Evolutionary conservation across 768 basidiomycete genomes (phyloP), one percentile per base, ranked within the genome.

Genomic region (Pleurotus djamor): DNA sequence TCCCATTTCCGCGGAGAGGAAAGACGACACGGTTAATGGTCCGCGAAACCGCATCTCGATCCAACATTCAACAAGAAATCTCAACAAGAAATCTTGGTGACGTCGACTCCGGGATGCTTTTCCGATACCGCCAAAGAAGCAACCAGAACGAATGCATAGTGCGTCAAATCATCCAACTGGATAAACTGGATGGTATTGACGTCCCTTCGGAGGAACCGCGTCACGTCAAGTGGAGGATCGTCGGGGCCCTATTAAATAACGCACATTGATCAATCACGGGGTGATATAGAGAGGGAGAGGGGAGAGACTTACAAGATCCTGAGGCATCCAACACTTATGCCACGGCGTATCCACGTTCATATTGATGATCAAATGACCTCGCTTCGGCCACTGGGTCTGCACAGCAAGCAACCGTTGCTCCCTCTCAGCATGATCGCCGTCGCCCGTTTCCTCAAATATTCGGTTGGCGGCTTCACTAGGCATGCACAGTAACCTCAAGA

Each of bases 351-450:
- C 57, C n/a, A 38, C 34, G 49, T 64, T 64, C 21, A 64, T 28
- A 13, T 64, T 48, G 6, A 64, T 49, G 12, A 64, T 48, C 50
- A 64, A 58, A 17, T 58, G 48, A 4, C 63, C 63, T 47, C 54
- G 33, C 9, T 32, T 36, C 9, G 63, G 63, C 63, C 60, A 61
- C 28, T 35, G 28, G n/a, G 45, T 50, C 38, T 49, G 36, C 13
- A 59, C 55, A 17, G 34, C 32, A 17, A 36, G 54, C n/a, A 61
- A 14, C 21, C 49, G 57, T 32, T 48, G 38, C 9, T 41, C 38
- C 38, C 10, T 48, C 10, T 50, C 47, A n/a, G 57, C 17, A 13
- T 28, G 21, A 28, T 28, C 21, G 12, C 33, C 37, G 4, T 33
- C 32, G 38, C 48, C 10, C 43, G 17, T 48, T 16, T 17, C 54